These are phyloP conservation scores for Lotus japonicus DNA, from an alignment of 306 rosid genomes.

Conservation along the genomic window DNA sequence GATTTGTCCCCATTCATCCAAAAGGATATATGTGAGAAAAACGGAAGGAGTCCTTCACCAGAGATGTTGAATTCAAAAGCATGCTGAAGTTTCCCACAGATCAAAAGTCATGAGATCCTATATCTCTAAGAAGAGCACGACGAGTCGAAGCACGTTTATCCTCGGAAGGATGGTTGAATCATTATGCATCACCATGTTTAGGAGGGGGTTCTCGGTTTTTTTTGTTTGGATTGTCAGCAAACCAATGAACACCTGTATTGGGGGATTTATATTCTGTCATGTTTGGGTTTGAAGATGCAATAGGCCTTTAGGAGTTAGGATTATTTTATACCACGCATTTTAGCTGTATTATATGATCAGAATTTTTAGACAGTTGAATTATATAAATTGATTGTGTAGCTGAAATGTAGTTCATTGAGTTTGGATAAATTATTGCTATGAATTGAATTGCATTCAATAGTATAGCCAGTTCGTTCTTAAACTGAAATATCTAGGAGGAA, in stretches of 20 bases:
- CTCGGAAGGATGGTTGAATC: neutral
- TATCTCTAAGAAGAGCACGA: constrained; percentile 13
- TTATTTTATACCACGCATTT: constrained; percentile 8
- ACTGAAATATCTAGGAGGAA: neutral
- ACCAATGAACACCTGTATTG: constrained; percentile 8
- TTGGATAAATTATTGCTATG: constrained; percentile 23
- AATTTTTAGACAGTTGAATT: constrained; percentile 22
- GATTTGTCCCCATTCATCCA: constrained; percentile 10
- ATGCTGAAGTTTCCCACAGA: neutral
- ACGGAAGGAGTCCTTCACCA: constrained; percentile 11
- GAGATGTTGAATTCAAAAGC: constrained; percentile 2
- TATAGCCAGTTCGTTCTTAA: neutral
- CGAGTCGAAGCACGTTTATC: neutral
- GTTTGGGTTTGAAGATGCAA: constrained; percentile 33
- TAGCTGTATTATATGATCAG: constrained; percentile 29
- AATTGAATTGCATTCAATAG: neutral
- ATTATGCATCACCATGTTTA: constrained; percentile 18
- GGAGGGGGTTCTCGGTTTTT: constrained; percentile 30
- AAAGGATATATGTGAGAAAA: constrained; percentile 19
- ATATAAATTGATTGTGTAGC: constrained; percentile 34
- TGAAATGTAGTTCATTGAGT: constrained; percentile 12
- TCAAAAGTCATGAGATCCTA: neutral
- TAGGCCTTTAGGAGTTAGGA: constrained; percentile 30
- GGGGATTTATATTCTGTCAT: constrained; percentile 28
- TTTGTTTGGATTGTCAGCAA: constrained; percentile 12